A percentile compares a stretch with the other conserved stretches of the same genome.
Conservation (phyloP, 2,329 filamentous ascomycete species). For the Aureobasidium subglaciale region DNA sequence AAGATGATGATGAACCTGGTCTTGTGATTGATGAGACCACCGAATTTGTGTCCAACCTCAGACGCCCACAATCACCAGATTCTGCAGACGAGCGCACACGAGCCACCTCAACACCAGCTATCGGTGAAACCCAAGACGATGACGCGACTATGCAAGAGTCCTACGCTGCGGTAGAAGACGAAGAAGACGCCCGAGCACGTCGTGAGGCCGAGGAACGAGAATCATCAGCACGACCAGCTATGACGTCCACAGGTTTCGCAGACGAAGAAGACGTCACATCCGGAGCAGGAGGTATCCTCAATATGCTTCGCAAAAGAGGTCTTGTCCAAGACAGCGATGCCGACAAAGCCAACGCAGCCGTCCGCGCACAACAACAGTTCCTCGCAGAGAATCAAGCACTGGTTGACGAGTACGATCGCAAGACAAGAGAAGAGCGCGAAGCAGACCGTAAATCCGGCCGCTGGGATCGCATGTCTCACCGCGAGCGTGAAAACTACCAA, state of each 20-base stretch:
- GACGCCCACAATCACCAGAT: conserved; percentile 48
- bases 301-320: conserved; percentile 77
- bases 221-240: conserved; percentile 34
- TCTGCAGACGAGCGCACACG: conserved; percentile 27
- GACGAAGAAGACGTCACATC: conserved; percentile 69
- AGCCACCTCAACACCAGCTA: conserved; percentile 21
- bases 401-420: conserved; percentile 71
- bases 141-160: conserved; percentile 34
- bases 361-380: conserved; percentile 68
- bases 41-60: conserved; percentile 84
- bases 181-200: conserved; percentile 37
- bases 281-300: conserved; percentile 75
- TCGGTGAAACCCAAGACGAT: conserved; percentile 45
- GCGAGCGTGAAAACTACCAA: conserved; percentile 83
- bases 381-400: conserved; percentile 69
- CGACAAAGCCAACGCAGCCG: conserved; percentile 42
- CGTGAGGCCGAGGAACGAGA: conserved; percentile 30
- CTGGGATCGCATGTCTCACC: conserved; percentile 81
- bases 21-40: conserved; percentile 94
- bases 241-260: conserved; percentile 67
- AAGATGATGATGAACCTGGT: conserved; percentile 52
- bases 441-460: conserved; percentile 76
- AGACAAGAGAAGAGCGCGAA: conserved; percentile 75
- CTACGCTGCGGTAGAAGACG: conserved; percentile 37
- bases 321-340: conserved; percentile 62